Conservation (phyloP, 2,329 filamentous ascomycete genomes). For the Colletotrichum lini region DNA sequence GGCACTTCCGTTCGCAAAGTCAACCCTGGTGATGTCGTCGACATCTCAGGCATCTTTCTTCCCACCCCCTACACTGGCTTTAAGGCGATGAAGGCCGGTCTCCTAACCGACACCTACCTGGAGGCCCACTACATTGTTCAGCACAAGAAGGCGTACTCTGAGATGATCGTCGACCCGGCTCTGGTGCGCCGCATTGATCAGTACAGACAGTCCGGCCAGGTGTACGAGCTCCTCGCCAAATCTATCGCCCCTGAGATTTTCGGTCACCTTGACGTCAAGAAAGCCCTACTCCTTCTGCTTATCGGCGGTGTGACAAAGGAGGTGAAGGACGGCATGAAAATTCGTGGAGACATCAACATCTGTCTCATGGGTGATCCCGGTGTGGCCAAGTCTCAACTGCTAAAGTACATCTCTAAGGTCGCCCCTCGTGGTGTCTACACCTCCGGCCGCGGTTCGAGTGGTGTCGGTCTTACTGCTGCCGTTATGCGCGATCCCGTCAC, state of each 20-base stretch:
- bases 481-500: slow-evolving; percentile 89
- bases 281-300: slow-evolving; percentile 92
- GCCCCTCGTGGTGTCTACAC: slow-evolving; percentile 93
- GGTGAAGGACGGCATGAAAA: slow-evolving; percentile 98
- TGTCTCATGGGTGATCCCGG: slow-evolving; percentile 99
- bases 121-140: slow-evolving; percentile 95
- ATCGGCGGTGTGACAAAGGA: slow-evolving; percentile 97
- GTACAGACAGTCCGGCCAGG: slow-evolving; percentile 86
- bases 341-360: slow-evolving; percentile 98
- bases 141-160: slow-evolving; percentile 98
- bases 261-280: slow-evolving; percentile 97
- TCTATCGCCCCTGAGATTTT: slow-evolving; percentile 99
- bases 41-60: slow-evolving; percentile 94
- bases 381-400: slow-evolving; percentile 98
- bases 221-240: slow-evolving; percentile 95
- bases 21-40: slow-evolving; percentile 94
- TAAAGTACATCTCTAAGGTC: slow-evolving; percentile 99
- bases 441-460: slow-evolving; percentile 84
- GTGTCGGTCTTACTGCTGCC: slow-evolving; percentile 85
- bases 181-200: slow-evolving; percentile 88
- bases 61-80: slow-evolving; percentile 99
- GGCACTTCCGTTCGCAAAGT: slow-evolving; percentile 88
- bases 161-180: slow-evolving; percentile 85
- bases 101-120: slow-evolving; percentile 97
- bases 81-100: slow-evolving; percentile 93